Evolutionary conservation across 176 grass and related monocot genomes (phyloP).

Genomic region (Tillandsia fasciculata): DNA sequence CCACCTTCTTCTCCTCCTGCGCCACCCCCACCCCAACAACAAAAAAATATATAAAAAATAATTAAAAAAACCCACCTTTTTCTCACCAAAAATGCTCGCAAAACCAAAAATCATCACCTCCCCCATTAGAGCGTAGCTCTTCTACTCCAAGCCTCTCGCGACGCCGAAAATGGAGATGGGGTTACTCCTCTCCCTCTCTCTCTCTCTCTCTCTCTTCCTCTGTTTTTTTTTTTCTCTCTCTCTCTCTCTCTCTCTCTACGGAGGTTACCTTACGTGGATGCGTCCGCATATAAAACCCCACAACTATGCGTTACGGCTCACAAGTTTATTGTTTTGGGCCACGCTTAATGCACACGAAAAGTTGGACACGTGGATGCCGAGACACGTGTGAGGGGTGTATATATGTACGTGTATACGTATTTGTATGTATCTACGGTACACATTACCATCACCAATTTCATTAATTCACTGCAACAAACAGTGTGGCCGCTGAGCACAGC

Average conservation of each 20-base stretch:
- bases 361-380: no score
- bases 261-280: conserved; percentile 1
- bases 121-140: conserved; percentile 36
- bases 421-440: no score
- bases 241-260: conserved; percentile 1
- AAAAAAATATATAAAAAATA: background rate
- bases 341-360: no score
- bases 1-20: conserved; percentile 46
- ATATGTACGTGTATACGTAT: no score
- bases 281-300: background rate
- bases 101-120: conserved; percentile 31
- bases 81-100: background rate
- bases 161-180: background rate
- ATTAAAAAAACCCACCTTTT: conserved; percentile 11
- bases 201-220: background rate
- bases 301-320: no score
- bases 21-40: background rate
- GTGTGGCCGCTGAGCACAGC: no score
- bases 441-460: no score
- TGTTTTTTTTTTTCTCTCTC: background rate
- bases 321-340: no score
- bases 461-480: no score
- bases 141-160: background rate
- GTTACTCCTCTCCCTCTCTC: background rate
- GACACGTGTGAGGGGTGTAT: no score